Base-by-base conservation (phyloP, 306 rosid genomes). In the Calophaca sinica region DNA sequence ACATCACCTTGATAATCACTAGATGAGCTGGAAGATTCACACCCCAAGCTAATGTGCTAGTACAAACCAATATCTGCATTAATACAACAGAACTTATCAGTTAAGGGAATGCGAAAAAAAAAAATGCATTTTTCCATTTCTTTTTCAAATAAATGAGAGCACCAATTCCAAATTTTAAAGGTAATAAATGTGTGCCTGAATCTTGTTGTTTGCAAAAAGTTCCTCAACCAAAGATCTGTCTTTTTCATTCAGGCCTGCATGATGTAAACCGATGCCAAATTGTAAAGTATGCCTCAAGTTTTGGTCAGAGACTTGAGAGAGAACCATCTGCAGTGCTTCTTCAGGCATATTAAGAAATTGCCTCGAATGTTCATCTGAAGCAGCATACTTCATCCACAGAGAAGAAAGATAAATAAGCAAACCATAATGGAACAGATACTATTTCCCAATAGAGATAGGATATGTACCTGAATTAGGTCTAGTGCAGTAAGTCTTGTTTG, bases 1-100 rank as follows among this genome's bases (percentile, higher is more conserved):
- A 38, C 60, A 78, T 81, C 71, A 89, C 98, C 98, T 94, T 94
- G 77, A 94, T 94, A 66, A 94, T 94, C 39, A 94, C 98, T 59
- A 94, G 91, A 88, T 94, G 98, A 11, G 98, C 98, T 7, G 98
- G 98, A 84, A 94, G 98, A 84, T 94, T 94, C 68, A 94, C 98
- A 62, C 98, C 98, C 98, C 98, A 94, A 49, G 98, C 98, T 83
- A 94, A 86, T 69, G 98, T 94, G 88, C 98, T 94, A 44, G 98
- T 94, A 87, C 97, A 91, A 79, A 94, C 89, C 86, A 94, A 86
- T 83, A 94, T 86, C 97, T 91, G 75, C 46, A 74, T 75, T 72
- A 53, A 48, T 20, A 79, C 62, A 50, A 70, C 52, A 61, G 38
- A 59, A 69, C 62, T 7, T 53, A 80, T 73, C 61, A 75, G 50